These are phyloP conservation scores for Boletus subparvulus DNA, from an alignment of 768 basidiomycete species.

Conservation along the genomic window DNA sequence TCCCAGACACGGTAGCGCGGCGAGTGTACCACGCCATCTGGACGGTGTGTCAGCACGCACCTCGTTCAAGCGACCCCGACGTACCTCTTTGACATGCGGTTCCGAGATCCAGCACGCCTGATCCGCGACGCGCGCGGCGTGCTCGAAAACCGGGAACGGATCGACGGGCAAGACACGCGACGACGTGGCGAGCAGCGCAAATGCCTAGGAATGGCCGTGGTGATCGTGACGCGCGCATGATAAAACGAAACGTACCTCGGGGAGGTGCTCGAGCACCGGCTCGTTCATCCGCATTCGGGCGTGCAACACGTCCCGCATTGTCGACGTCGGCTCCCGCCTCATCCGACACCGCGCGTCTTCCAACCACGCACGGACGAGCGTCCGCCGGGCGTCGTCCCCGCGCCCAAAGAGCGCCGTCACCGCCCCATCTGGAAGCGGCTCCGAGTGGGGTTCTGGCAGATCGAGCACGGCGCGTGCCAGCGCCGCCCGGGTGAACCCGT, in stretches of 20 bases:
- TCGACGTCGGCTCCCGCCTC: conserved; percentile 15
- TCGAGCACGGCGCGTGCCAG: conserved; percentile 63
- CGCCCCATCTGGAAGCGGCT: conserved; percentile 68
- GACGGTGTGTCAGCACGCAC: not conserved
- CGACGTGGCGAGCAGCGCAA: conserved; percentile 63
- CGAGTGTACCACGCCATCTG: conserved; percentile 75
- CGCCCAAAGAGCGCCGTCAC: conserved; percentile 72
- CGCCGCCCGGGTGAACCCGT: conserved; percentile 75
- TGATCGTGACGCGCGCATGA: too few species aligned
- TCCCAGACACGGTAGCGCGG: conserved; percentile 60
- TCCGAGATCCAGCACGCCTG: conserved; percentile 62
- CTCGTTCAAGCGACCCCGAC: conserved; percentile 14
- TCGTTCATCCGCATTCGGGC: conserved; percentile 65
- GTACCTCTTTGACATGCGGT: conserved; percentile 58
- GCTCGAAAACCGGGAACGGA: conserved; percentile 57
- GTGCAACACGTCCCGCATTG: conserved; percentile 46
- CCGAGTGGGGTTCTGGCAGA: conserved; percentile 47
- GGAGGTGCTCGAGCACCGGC: conserved; percentile 60
- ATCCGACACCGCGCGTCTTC: conserved; percentile 62
- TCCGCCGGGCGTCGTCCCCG: conserved; percentile 63
- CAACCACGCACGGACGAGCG: conserved; percentile 72
- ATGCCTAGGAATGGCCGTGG: conserved; percentile 52
- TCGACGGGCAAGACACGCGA: conserved; percentile 52
- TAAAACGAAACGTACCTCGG: conserved; percentile 56
- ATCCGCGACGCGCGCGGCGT: conserved; percentile 62